Conservation (phyloP, 1,284 basidiomycete species). For the Ustilago tritici region DNA sequence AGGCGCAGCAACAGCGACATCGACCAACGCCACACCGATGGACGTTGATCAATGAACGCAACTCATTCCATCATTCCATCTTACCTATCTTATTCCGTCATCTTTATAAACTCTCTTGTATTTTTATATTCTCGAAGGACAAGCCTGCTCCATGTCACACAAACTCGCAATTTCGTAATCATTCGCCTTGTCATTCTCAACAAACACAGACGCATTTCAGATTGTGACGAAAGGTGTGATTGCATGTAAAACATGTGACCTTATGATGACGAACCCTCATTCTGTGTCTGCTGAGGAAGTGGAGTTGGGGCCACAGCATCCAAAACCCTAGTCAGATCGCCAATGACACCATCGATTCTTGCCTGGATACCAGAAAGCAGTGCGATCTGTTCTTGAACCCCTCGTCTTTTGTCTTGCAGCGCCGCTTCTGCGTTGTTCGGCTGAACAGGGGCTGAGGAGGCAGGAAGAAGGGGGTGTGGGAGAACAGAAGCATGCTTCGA, state of each 20-base stretch:
- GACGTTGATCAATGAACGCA: constrained; percentile 21
- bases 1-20: neutral
- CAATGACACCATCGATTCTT: constrained; percentile 25
- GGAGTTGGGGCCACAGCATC: constrained; percentile 11
- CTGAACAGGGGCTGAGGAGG: neutral
- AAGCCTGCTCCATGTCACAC: constrained; percentile 25
- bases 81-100: neutral
- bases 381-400: constrained; percentile 17
- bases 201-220: neutral
- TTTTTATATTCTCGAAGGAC: constrained; percentile 25
- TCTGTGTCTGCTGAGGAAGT: neutral
- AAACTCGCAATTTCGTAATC: neutral
- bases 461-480: constrained; percentile 37
- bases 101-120: constrained; percentile 12
- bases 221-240: neutral
- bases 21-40: constrained; percentile 18
- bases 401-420: constrained; percentile 6
- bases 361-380: constrained; percentile 22
- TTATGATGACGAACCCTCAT: neutral
- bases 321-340: constrained; percentile 20
- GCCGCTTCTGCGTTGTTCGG: neutral
- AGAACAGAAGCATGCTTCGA: constrained; percentile 49
- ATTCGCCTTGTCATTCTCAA: constrained; percentile 1
- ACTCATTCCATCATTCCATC: neutral
- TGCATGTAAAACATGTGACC: neutral